Conservation (phyloP, 2,329 filamentous ascomycete species). For the Alternaria panax region DNA sequence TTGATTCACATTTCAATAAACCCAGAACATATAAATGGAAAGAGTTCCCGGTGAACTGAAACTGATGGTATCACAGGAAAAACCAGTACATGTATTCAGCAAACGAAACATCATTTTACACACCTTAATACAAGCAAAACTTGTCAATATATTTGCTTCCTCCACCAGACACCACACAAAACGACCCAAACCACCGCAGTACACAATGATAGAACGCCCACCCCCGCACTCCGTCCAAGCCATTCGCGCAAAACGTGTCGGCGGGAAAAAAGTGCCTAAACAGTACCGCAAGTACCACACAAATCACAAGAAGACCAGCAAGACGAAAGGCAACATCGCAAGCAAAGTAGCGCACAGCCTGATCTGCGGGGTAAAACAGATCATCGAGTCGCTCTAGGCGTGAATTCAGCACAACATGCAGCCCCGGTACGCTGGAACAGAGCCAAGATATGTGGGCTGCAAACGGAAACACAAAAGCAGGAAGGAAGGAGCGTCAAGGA, state of each 20-base stretch:
- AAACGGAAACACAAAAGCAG: background rate
- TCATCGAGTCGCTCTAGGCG: conserved; percentile 1
- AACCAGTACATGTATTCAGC: background rate
- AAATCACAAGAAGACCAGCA: conserved; percentile 8
- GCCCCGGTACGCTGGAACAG: background rate
- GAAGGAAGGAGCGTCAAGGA: background rate
- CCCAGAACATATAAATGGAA: background rate
- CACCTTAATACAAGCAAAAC: background rate
- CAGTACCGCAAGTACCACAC: conserved; percentile 25
- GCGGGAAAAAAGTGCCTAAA: conserved; percentile 28
- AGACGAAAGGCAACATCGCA: conserved; percentile 5
- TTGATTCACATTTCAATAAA: background rate
- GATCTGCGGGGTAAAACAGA: conserved; percentile 6
- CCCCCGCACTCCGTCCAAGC: conserved; percentile 25
- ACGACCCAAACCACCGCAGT: background rate
- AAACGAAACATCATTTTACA: background rate
- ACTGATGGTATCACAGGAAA: background rate
- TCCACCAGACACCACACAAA: background rate
- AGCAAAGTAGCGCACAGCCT: conserved; percentile 2
- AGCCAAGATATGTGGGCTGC: background rate
- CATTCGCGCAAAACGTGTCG: conserved; percentile 22
- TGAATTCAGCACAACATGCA: background rate
- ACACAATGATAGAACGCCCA: conserved; percentile 17
- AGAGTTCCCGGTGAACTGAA: background rate
- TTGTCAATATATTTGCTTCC: background rate